Evolutionary conservation across 345 rosid species (phyloP).

Genomic region (Geranium rotundifolium): DNA sequence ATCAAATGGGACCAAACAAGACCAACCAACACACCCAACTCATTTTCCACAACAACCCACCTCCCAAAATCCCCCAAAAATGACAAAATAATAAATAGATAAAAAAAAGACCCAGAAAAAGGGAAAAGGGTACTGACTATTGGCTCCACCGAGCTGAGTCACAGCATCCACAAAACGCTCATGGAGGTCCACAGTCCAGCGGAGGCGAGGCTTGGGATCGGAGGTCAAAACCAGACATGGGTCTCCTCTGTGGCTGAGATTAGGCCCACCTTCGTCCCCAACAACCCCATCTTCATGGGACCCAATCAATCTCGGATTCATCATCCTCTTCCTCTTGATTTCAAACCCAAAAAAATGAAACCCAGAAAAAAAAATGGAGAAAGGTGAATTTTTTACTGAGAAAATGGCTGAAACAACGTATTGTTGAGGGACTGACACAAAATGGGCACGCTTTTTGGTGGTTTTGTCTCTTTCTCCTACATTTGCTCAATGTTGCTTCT

Average conservation of each 20-base stretch:
- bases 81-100: neutral
- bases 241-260: conserved; percentile 19
- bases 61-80: neutral
- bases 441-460: no score
- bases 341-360: no score
- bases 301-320: neutral
- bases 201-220: conserved; percentile 88
- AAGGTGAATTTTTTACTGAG: no score
- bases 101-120: neutral
- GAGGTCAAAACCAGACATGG: conserved; percentile 75
- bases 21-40: neutral
- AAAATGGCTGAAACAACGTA: no score
- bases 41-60: no score
- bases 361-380: no score
- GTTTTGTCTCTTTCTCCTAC: no score
- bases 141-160: conserved; percentile 80
- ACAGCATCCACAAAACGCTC: conserved; percentile 86
- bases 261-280: neutral
- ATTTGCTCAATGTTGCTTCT: no score
- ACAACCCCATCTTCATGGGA: neutral
- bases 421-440: no score
- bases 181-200: conserved; percentile 87
- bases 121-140: conserved; percentile 28
- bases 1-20: neutral
- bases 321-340: neutral